These are phyloP conservation scores for Tolypocladium endophyticum DNA, from an alignment of 2,329 filamentous ascomycete genomes.

Conservation along the genomic window DNA sequence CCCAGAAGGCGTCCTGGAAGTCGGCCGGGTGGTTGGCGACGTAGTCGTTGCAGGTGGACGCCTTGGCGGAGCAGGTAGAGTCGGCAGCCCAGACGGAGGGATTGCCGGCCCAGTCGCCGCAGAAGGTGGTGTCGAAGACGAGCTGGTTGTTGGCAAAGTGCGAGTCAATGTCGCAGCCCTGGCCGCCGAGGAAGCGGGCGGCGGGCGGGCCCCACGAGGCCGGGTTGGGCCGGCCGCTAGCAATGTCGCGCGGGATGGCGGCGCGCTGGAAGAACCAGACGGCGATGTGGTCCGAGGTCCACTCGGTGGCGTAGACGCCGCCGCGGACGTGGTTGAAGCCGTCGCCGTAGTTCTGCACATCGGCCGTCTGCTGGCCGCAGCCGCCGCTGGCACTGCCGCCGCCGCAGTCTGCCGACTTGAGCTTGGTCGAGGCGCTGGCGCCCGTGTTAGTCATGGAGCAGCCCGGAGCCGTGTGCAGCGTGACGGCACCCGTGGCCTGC, in stretches of 20 bases:
- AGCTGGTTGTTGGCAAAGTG: slow-evolving; percentile 67
- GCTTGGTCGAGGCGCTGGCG: slow-evolving; percentile 31
- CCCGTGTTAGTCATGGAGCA: slow-evolving; percentile 46
- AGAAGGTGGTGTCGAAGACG: slow-evolving; percentile 76
- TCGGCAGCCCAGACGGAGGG: slow-evolving; percentile 46
- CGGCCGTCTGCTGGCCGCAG: slow-evolving; percentile 44
- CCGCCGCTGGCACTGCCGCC: slow-evolving; percentile 41
- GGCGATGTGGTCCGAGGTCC: slow-evolving; percentile 60
- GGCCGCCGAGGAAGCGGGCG: slow-evolving; percentile 55
- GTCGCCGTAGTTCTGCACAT: slow-evolving; percentile 49
- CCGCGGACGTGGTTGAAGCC: slow-evolving; percentile 62
- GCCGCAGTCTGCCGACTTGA: slow-evolving; percentile 46
- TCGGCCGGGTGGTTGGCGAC: slow-evolving; percentile 60
- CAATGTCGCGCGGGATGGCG: slow-evolving; percentile 53
- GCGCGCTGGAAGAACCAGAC: slow-evolving; percentile 74
- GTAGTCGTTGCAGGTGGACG: slow-evolving; percentile 57
- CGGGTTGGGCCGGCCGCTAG: slow-evolving; percentile 50
- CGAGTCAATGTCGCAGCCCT: slow-evolving; percentile 58
- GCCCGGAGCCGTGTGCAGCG: slow-evolving; percentile 54
- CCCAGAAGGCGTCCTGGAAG: slow-evolving; percentile 68
- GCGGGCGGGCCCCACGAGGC: slow-evolving; percentile 56
- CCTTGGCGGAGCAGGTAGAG: slow-evolving; percentile 47
- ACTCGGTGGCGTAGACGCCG: slow-evolving; percentile 66
- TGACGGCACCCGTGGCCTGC: slow-evolving; percentile 47
- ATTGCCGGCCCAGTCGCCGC: slow-evolving; percentile 74